phyloP scores from a whole-genome alignment of 257 asterid species.

The Fraxinus quadrangulata region DNA sequence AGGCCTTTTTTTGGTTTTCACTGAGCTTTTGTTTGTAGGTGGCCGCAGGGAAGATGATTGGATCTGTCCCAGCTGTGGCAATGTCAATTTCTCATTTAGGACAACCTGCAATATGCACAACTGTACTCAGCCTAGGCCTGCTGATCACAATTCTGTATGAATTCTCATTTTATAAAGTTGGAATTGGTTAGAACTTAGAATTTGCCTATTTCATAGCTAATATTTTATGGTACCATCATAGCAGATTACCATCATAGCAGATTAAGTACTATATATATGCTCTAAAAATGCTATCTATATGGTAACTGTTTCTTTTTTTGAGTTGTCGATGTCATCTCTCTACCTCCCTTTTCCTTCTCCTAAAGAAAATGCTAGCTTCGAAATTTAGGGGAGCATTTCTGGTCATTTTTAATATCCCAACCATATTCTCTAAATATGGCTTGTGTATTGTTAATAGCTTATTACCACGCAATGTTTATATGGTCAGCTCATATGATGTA shows the following conservation, averaged over 20 bases:
- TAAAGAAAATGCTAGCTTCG: neutral
- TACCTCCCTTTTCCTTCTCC: neutral
- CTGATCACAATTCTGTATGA: conserved; percentile 76
- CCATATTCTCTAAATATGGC: neutral
- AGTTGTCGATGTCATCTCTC: neutral
- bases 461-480: neutral
- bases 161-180: neutral
- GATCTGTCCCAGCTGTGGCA: conserved; percentile 93
- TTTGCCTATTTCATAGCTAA: neutral
- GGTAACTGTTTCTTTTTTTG: neutral
- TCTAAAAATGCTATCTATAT: too few relatives aligned
- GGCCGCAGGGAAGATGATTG: conserved; percentile 96
- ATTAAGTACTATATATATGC: neutral
- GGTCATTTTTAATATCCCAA: neutral
- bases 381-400: neutral
- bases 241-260: neutral
- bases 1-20: neutral
- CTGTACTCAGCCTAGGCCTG: conserved; percentile 91
- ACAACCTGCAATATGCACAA: conserved; percentile 90
- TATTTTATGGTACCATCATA: neutral
- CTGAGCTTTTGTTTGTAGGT: conserved; percentile 47
- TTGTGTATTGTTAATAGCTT: neutral
- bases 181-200: neutral
- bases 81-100: conserved; percentile 85
- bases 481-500: neutral